Evolutionary conservation across 768 basidiomycete species (phyloP).

Genomic region (Boletus vinaceobasis): DNA sequence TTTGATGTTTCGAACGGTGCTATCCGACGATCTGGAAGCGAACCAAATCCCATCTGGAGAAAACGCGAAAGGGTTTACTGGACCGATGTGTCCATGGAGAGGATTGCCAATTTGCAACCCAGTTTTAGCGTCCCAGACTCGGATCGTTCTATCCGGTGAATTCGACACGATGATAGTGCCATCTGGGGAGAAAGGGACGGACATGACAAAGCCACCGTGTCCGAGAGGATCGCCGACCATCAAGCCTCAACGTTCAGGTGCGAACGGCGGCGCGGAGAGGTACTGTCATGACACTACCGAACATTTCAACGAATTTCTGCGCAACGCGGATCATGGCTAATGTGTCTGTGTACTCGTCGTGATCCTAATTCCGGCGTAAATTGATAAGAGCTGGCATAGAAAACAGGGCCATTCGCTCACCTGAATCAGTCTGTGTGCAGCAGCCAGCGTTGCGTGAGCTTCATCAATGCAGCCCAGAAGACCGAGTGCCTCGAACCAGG

Average conservation of each 20-base stretch:
- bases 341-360: not conserved
- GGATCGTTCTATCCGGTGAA: not conserved
- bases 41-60: not conserved
- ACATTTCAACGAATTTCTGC: not conserved
- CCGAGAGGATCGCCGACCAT: not conserved
- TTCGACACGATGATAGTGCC: not conserved
- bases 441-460: not conserved
- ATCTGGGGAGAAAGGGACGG: not conserved
- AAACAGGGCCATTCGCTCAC: not conserved
- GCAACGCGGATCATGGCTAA: not conserved
- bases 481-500: not conserved
- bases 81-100: not conserved
- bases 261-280: not conserved
- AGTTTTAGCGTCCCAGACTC: not conserved
- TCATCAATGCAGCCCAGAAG: not conserved
- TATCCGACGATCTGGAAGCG: not conserved
- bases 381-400: not conserved
- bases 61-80: not conserved
- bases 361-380: not conserved
- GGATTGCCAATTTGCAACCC: not conserved
- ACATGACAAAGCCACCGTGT: not conserved
- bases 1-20: not conserved
- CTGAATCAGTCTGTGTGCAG: not conserved
- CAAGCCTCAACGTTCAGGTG: not conserved
- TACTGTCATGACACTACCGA: not conserved